phyloP scores from a whole-genome alignment of 768 basidiomycete species.

The Kwoniella shandongensis region DNA sequence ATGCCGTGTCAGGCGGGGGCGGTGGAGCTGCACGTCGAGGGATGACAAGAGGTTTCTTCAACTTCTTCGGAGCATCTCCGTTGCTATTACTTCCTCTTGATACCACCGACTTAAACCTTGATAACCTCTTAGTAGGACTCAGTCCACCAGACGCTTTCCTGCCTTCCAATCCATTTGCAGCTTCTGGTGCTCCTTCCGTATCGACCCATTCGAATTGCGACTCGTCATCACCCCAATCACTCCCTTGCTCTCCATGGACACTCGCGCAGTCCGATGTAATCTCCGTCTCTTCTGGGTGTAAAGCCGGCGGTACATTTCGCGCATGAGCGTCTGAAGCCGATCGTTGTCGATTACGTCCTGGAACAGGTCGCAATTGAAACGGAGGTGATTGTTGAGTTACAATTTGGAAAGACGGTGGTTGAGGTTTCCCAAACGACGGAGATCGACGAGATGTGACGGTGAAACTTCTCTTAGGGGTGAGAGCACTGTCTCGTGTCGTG shows the following conservation, averaged over 20 bases:
- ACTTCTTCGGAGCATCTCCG: conserved; percentile 26
- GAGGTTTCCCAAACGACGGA: conserved; percentile 7
- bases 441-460: conserved; percentile 7
- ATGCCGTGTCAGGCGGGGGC: conserved; percentile 25
- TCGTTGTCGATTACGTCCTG: conserved; percentile 1
- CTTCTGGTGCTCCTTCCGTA: conserved; percentile 32
- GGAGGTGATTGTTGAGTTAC: neutral
- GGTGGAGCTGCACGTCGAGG: conserved; percentile 41
- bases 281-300: conserved; percentile 15
- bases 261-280: conserved; percentile 17
- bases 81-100: conserved; percentile 4
- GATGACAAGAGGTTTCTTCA: conserved; percentile 36
- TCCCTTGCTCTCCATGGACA: conserved; percentile 46
- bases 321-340: conserved; percentile 11
- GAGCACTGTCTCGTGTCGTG: neutral
- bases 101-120: conserved; percentile 29
- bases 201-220: conserved; percentile 48
- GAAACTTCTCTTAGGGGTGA: conserved; percentile 22
- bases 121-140: conserved; percentile 35
- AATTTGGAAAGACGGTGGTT: conserved; percentile 10
- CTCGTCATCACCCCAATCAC: conserved; percentile 50
- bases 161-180: conserved; percentile 30
- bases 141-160: conserved; percentile 1
- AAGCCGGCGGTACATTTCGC: conserved; percentile 4
- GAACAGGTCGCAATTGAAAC: conserved; percentile 6